Evolutionary conservation across 1,284 basidiomycete species (phyloP), one percentile per base, ranked within the genome.

Genomic region (Testicularia cyperi): DNA sequence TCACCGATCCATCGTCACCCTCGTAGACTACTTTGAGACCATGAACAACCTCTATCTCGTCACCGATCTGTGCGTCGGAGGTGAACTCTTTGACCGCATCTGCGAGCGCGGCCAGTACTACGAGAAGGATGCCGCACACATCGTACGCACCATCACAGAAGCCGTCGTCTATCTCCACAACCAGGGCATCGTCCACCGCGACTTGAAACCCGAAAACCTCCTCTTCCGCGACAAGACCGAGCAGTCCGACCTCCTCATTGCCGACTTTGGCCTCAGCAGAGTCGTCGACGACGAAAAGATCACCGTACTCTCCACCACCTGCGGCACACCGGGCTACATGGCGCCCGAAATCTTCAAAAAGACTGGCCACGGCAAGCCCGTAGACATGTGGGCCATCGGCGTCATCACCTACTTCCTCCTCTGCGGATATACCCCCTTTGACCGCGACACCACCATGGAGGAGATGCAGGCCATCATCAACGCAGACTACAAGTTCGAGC

Each of bases 11-110:
- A 77, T 78, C 47, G 78, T 80, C 31, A 79, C 78, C 19, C 80
- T 96, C 24, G 88, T 92, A 77, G 94, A 98, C 78, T 97, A 97
- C 80, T 98, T 97, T 74, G 94, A 98, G 86, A 96, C 92, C 21
- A 82, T 88, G 20, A 90, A 95, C 79, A 96, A 97, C 73, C 83
- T 60, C 30, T 79, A 79, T 54, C 86, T 98, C 51, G 88, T 88
- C 65, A 96, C 95, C 75, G 94, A 96, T 78, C 84, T 98, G 12
- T 98, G 95, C 80, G 94, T 90, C 0, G 94, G 94, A 38, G 95
- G 94, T 31, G 94, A 98, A 79, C 85, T 98, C 16, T 98, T 98
- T 72, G 94, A 98, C 78, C 84, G 95, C 38, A 98, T 98, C 81
- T 98, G 94, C 75, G 90, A 92, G 20, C 89, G 92, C 76, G 92